Base-by-base conservation (phyloP, 2,329 filamentous ascomycete genomes). In the Penicillium sp. region DNA sequence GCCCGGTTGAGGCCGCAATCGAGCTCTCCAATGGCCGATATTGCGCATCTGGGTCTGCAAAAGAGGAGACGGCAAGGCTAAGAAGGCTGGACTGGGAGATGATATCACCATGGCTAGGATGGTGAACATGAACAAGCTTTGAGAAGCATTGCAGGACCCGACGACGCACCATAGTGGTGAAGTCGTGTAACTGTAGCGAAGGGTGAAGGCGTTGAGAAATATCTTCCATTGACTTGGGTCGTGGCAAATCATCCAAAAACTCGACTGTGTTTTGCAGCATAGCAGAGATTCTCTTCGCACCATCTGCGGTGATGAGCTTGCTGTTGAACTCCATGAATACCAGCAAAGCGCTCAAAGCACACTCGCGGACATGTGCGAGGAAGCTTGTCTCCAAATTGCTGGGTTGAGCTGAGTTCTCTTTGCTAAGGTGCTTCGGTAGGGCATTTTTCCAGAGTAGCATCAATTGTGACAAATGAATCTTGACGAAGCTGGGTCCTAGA, bases 371-470 rank as follows among this genome's bases (percentile, higher is more conserved):
- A 63, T 98, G 93, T 0, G 90, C 86, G 11, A 98, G 74, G 59
- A 96, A 98, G 25, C 88, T 94, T 3, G 91, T 82, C 62, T 98
- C 94, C 6, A 97, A 73, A 35, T 88, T 77, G 48, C 86, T 91
- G 37, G 90, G 80, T 48, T 91, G 83, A 0, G 84, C 80, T 35
- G 88, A 87, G 52, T 93, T 94, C 53, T 97, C 91, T 63, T 89
- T 94, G 21, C 88, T 84, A n/a, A 97, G 69, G 4, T 94, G 91
- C 58, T 94, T 95, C 0, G 94, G 91, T 8, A 98, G 75, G 0
- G 93, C 91, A 64, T 97, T 98, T 67, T 95, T 95, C 93, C 93
- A 98, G 5, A 98, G 73, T 7, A 98, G 72, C 40, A 98, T 80
- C 15, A 98, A 75, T 60, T 98, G 93, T 2, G 90, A 91, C 6